phyloP scores from a whole-genome alignment of 106 monocot genomes.

The Agapanthus africanus region DNA sequence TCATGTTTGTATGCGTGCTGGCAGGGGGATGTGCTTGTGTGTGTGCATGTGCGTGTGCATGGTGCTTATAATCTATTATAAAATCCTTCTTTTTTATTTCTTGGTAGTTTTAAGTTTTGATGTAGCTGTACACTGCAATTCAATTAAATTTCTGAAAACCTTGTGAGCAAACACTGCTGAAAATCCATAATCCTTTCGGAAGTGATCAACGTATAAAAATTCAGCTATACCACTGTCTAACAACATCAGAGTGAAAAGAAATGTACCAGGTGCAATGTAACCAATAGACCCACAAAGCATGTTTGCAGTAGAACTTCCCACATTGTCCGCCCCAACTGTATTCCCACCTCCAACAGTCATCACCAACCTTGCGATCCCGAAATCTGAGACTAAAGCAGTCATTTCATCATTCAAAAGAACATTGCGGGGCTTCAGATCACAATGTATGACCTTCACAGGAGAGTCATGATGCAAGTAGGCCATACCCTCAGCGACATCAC shows the following conservation, averaged over 20 bases:
- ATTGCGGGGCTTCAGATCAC: conserved; percentile 55
- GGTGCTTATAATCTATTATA: no score
- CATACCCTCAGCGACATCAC: conserved; percentile 58
- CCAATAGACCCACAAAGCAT: conserved; percentile 47
- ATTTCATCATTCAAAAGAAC: conserved; percentile 59
- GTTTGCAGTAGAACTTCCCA: conserved; percentile 32
- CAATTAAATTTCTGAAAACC: no score
- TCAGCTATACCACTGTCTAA: background rate
- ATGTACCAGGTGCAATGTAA: conserved; percentile 52
- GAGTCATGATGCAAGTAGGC: conserved; percentile 60
- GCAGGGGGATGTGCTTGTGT: no score
- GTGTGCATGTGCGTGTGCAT: no score
- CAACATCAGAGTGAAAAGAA: background rate
- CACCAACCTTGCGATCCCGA: no score
- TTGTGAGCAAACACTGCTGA: background rate
- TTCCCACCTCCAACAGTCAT: conserved; percentile 19
- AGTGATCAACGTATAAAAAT: no score
- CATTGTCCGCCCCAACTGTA: conserved; percentile 8
- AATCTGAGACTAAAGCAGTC: conserved; percentile 57
- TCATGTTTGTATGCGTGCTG: no score
- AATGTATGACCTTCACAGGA: conserved; percentile 51
- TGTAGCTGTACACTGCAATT: no score
- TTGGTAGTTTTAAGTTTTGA: no score
- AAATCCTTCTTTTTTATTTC: no score
- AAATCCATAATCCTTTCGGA: no score